phyloP scores from a whole-genome alignment of 2,329 filamentous ascomycete genomes.

The Nemania sp. region DNA sequence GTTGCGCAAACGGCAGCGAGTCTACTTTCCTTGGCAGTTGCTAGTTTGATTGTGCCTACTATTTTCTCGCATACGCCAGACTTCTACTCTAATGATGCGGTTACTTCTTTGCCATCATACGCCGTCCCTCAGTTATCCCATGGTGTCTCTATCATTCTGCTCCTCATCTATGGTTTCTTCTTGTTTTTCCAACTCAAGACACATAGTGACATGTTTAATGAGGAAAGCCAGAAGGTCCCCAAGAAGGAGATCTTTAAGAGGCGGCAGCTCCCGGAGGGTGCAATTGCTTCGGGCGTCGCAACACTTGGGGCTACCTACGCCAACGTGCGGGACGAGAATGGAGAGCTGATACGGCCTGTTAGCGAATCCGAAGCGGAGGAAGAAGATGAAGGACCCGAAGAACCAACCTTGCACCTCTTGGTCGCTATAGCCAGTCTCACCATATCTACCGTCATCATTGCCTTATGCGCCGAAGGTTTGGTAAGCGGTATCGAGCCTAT shows the following conservation, averaged over 20 bases:
- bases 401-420: slow-evolving; percentile 77
- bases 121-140: slow-evolving; percentile 75
- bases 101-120: slow-evolving; percentile 62
- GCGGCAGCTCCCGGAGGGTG: slow-evolving; percentile 38
- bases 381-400: slow-evolving; percentile 77
- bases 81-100: slow-evolving; percentile 50
- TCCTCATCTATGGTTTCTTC: slow-evolving; percentile 85
- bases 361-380: slow-evolving; percentile 55
- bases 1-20: slow-evolving; percentile 91
- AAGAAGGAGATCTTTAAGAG: slow-evolving; percentile 46
- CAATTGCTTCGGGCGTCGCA: slow-evolving; percentile 46
- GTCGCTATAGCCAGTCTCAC: slow-evolving; percentile 79
- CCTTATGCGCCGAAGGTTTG: slow-evolving; percentile 83
- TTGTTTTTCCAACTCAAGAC: slow-evolving; percentile 93
- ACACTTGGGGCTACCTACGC: slow-evolving; percentile 36
- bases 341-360: slow-evolving; percentile 57
- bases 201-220: slow-evolving; percentile 82
- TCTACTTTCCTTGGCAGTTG: slow-evolving; percentile 81
- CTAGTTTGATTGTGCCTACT: slow-evolving; percentile 87
- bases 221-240: slow-evolving; percentile 78
- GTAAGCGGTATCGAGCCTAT: slow-evolving; percentile 79
- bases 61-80: slow-evolving; percentile 74
- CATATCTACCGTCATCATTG: slow-evolving; percentile 81
- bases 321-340: slow-evolving; percentile 50
- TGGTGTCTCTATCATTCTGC: slow-evolving; percentile 81